phyloP scores from a whole-genome alignment of 495 filamentous ascomycete genomes.

The Penicillium egyptiacum region DNA sequence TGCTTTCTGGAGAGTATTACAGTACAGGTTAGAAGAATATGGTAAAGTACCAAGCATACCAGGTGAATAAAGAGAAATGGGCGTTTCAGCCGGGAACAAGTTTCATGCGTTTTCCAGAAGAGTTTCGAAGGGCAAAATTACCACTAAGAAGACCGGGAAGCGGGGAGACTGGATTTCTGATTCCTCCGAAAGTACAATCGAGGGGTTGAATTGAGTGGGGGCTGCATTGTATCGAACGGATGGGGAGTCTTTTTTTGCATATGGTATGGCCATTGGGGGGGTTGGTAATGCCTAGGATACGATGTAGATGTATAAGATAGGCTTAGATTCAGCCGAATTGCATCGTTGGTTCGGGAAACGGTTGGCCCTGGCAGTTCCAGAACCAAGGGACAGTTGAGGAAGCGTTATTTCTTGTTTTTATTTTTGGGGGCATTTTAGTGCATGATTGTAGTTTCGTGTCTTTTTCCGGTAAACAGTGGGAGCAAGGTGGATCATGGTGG shows the following conservation, averaged over 20 bases:
- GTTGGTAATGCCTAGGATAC: neutral
- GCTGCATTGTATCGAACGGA: slow-evolving; percentile 2
- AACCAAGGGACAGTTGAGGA: slow-evolving; percentile 26
- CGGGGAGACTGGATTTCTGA: slow-evolving; percentile 14
- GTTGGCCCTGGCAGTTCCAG: slow-evolving; percentile 31
- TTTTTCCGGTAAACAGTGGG: slow-evolving; percentile 8
- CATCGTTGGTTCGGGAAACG: slow-evolving; percentile 19
- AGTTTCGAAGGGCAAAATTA: slow-evolving; percentile 22
- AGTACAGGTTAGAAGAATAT: slow-evolving; percentile 7
- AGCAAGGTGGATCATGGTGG: slow-evolving; percentile 1
- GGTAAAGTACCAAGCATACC: slow-evolving; percentile 5
- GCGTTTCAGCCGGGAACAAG: slow-evolving; percentile 10
- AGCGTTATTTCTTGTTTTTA: slow-evolving; percentile 11
- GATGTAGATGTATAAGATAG: neutral
- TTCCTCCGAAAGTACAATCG: slow-evolving; percentile 28
- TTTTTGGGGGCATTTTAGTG: slow-evolving; percentile 11
- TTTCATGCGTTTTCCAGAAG: slow-evolving; percentile 13
- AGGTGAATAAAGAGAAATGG: neutral
- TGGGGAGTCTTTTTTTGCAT: neutral
- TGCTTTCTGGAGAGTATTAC: slow-evolving; percentile 21
- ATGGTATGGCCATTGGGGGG: neutral
- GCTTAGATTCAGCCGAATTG: slow-evolving; percentile 1
- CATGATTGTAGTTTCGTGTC: slow-evolving; percentile 12
- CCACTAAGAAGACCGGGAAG: slow-evolving; percentile 13
- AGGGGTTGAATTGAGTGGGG: slow-evolving; percentile 21